Base-by-base conservation (phyloP, 352 stramenopile species). In the Phytopythium oedochilum region DNA sequence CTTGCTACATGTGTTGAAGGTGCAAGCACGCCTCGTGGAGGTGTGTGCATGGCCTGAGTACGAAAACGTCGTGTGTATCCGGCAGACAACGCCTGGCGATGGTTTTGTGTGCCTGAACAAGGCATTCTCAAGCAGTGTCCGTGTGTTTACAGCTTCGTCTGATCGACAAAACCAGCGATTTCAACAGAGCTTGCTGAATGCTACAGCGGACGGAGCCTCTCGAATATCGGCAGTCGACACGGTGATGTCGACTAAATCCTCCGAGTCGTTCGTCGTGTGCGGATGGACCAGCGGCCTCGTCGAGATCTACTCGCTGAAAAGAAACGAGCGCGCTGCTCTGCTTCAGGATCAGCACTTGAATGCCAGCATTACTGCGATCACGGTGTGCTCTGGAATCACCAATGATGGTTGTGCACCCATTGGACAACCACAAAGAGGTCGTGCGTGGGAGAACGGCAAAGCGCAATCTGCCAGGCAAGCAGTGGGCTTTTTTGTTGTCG, bases 1-100 rank as follows among this genome's bases (percentile, higher is more conserved):
- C 35, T 47, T 85, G 5, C 77, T 90, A 28, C 69, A 90, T 40
- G 77, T 88, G n/a, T 53, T 88, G 10, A 90, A 88, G 40, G 67
- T 90, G 18, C 77, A 88, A 31, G 59, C 69, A 8, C 61, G 77
- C 20, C 53, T 88, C 18, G 40, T 61, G 23, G 51, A 76, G 14
- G 39, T 82, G 9, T 55, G 71, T 23, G 32, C 46, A 2, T 43
- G 66, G 34, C 15, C 48, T 1, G 11, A 28, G 2, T 55, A 53
- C 6, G 63, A 81, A 20, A 59, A 64, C 7, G 48, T 78, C 9
- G 57, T 66, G 2, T 42, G 28, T 1, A 8, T 77, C 10, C 53
- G 55, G 26, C 32, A 51, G n/a, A 6, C 45, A 20, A 26, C 17
- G 0, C n/a, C 9, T 7, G 18, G 18, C 8, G 2, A 38, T 18